Evolutionary conservation across 169 alveolate genomes (phyloP).

Genomic region (Perkinsus chesapeaki): DNA sequence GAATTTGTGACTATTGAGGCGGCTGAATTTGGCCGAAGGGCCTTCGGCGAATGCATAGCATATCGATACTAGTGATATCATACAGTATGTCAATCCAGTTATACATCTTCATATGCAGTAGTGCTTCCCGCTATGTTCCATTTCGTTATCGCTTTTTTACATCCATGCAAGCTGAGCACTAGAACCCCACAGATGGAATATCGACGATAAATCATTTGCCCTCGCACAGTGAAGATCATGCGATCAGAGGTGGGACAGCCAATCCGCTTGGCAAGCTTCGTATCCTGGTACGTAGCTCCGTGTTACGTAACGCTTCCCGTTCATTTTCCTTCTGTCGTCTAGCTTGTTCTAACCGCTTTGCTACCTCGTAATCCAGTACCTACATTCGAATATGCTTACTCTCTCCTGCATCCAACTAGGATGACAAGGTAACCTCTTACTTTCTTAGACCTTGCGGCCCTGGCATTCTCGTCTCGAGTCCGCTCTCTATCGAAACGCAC

Average conservation of each 20-base stretch:
- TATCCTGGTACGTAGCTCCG: neutral
- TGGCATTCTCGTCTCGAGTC: neutral
- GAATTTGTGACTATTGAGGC: no score
- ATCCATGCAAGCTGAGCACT: no score
- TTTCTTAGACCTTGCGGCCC: neutral
- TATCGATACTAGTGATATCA: no score
- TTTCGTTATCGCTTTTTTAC: no score
- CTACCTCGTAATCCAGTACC: neutral
- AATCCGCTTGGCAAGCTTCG: neutral
- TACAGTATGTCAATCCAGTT: no score
- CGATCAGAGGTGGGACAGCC: neutral
- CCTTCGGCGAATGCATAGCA: no score
- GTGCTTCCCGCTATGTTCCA: no score
- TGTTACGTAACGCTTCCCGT: neutral
- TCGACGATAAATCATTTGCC: no score
- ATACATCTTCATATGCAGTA: no score
- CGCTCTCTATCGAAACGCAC: neutral
- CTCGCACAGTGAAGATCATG: no score
- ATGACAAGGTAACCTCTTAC: neutral
- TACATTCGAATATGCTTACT: neutral
- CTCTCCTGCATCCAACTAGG: neutral
- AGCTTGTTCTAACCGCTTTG: neutral
- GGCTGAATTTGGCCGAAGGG: no score
- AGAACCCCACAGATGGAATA: no score
- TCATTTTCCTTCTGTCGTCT: neutral